Conservation (phyloP, 2,329 filamentous ascomycete genomes). For the Neofusicoccum kwambonambiense region DNA sequence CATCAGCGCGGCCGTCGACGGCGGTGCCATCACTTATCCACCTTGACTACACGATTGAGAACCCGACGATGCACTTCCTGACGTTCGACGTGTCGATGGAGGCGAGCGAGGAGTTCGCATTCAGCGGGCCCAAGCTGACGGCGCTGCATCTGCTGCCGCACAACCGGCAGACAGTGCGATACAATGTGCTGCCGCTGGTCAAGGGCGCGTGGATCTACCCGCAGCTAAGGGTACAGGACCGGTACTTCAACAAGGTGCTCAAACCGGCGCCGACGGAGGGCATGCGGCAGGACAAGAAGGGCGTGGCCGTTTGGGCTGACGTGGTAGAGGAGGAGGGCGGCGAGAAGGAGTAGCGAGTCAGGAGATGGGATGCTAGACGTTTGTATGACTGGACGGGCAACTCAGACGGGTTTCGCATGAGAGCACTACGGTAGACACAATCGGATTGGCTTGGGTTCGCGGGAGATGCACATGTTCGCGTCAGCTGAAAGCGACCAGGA, state of each 20-base stretch:
- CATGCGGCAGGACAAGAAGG: conserved; percentile 56
- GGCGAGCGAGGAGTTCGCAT: conserved; percentile 86
- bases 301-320: conserved; percentile 39
- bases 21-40: conserved; percentile 29
- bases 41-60: conserved; percentile 75
- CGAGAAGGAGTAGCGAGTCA: not conserved
- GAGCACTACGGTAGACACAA: not conserved
- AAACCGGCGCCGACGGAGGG: conserved; percentile 77
- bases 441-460: not conserved
- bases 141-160: conserved; percentile 80
- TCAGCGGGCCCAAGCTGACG: conserved; percentile 81
- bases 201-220: conserved; percentile 68
- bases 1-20: conserved; percentile 41
- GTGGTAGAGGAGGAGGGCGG: conserved; percentile 23
- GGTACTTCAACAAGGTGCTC: conserved; percentile 89
- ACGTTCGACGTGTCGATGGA: conserved; percentile 94
- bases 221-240: conserved; percentile 75
- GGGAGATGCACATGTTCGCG: not conserved
- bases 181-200: conserved; percentile 68
- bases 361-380: not conserved
- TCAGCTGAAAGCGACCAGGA: not conserved
- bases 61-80: conserved; percentile 89
- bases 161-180: conserved; percentile 71
- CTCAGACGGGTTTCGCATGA: not conserved
- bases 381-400: conserved; percentile 4